Base-by-base conservation (phyloP, 306 rosid genomes). In the Purshia tridentata region DNA sequence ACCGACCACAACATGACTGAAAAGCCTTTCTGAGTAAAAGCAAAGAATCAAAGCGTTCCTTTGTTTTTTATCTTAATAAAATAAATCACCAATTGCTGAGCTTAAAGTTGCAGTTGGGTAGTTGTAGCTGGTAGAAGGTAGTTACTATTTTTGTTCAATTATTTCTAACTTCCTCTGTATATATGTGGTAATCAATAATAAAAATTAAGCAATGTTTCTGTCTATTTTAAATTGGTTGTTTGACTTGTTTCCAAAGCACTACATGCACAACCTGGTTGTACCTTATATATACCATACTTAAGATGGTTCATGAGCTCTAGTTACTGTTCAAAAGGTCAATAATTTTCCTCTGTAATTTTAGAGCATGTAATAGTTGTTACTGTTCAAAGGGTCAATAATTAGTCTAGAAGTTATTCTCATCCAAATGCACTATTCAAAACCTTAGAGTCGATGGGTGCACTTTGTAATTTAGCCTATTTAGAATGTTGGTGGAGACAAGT, bases 61-160 rank as follows among this genome's bases (percentile, higher is more conserved):
- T 50, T 46, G 69, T 65, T 12, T 42, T 70, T 50, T 10, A 22
- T 48, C 53, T 65, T 18, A 46, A 23, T 47, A 7, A 42, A 79
- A 82, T 72, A 81, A 84, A 58, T 58, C 48, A 65, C 14, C 81
- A 47, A 42, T 52, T 53, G 60, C 47, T 52, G 70, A 23, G 72
- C 71, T 82, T 66, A 70, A 60, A 13, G 45, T 22, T 83, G 71
- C 65, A 72, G 62, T 68, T 70, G 73, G 81, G 86, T 78, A 19
- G 83, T 76, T 80, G 52, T 64, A 69, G 77, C 65, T 67, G 59
- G 49, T 74, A 70, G 55, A 62, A 35, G 58, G 54, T 72, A 69
- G 77, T 51, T 61, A n/a, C 69, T 66, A 78, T 49, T 66, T 68
- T 2, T 46, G 1, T 45, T 29, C 35, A 35, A 13, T 6, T 29